Conservation (phyloP, 108 stramenopile genomes). For the Cyclotella kingstonii region DNA sequence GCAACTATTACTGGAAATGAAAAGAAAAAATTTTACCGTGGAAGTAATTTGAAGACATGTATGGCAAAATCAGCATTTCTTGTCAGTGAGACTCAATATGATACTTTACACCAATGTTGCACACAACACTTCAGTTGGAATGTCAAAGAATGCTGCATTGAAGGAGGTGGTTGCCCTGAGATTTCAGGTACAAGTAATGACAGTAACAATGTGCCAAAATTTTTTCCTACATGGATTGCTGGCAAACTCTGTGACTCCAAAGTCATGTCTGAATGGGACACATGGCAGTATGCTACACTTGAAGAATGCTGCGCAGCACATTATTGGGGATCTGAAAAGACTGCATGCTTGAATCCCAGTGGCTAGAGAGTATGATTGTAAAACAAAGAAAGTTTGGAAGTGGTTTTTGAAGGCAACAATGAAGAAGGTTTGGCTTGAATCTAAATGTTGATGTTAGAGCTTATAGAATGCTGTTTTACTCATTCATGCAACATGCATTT, state of each 20-base stretch:
- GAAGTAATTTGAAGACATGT: slow-evolving; percentile 31
- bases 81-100: slow-evolving; percentile 16
- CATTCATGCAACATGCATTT: too few species aligned
- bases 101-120: slow-evolving; percentile 33
- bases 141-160: slow-evolving; percentile 15
- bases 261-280: slow-evolving; percentile 27
- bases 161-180: slow-evolving; percentile 38
- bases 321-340: neutral
- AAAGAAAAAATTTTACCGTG: slow-evolving; percentile 17
- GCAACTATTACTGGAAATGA: slow-evolving; percentile 33
- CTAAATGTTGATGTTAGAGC: too few species aligned
- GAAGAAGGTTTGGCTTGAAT: too few species aligned
- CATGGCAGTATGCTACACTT: slow-evolving; percentile 1
- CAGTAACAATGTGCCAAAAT: neutral
- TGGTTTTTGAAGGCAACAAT: too few species aligned
- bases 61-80: slow-evolving; percentile 23
- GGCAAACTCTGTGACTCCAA: slow-evolving; percentile 31
- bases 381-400: neutral
- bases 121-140: slow-evolving; percentile 19
- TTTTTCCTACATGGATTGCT: slow-evolving; percentile 20
- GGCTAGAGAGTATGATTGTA: neutral
- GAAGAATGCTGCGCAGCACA: slow-evolving; percentile 13
- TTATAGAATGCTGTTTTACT: too few species aligned
- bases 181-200: neutral
- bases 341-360: slow-evolving; percentile 2